Conservation (phyloP, 1,139 yeast species). For the Suhomyces coccinellae region DNA sequence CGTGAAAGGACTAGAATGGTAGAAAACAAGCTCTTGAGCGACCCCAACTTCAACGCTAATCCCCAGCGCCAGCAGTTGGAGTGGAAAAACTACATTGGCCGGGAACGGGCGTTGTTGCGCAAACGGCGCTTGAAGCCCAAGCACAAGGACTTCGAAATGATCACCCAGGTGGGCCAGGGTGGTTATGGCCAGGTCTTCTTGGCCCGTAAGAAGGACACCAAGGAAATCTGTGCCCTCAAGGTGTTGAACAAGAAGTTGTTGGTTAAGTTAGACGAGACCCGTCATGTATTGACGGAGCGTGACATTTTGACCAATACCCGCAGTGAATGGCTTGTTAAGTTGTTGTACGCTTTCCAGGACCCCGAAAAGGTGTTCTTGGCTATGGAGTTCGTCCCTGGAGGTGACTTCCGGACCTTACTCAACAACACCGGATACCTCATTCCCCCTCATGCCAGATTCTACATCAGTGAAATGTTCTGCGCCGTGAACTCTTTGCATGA, state of each 20-base stretch:
- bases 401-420: constrained; percentile 92
- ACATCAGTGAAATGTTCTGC: constrained; percentile 93
- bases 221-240: constrained; percentile 94
- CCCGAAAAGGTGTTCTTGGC: constrained; percentile 87
- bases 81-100: constrained; percentile 79
- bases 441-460: constrained; percentile 94
- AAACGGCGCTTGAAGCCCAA: constrained; percentile 89
- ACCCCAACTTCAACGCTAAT: constrained; percentile 39
- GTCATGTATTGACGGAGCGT: constrained; percentile 93
- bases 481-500: constrained; percentile 93
- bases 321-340: constrained; percentile 93
- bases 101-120: constrained; percentile 82
- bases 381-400: constrained; percentile 99
- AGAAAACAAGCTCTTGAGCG: constrained; percentile 51
- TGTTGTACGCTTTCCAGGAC: constrained; percentile 94
- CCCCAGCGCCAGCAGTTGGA: constrained; percentile 59
- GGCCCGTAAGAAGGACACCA: constrained; percentile 91
- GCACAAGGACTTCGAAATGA: constrained; percentile 92
- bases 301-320: constrained; percentile 94
- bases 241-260: constrained; percentile 84
- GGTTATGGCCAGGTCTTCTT: constrained; percentile 97
- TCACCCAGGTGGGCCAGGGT: constrained; percentile 99
- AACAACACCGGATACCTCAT: constrained; percentile 91
- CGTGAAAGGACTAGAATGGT: constrained; percentile 76
- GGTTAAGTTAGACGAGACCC: constrained; percentile 89